Conservation (phyloP, 768 basidiomycete genomes). For the Phylloporus scabripes region DNA sequence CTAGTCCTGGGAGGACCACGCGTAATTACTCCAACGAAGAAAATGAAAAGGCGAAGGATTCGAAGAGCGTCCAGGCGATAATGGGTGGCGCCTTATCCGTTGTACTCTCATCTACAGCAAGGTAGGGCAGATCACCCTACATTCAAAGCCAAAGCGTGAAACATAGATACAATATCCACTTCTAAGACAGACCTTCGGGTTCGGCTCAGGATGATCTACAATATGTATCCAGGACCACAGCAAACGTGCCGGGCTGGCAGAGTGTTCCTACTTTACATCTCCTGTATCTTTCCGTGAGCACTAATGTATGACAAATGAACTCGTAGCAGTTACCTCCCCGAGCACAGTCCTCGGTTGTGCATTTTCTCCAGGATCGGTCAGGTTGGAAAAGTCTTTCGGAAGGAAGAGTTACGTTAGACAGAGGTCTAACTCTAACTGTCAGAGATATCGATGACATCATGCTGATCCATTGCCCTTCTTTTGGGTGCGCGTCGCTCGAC, state of each 20-base stretch:
- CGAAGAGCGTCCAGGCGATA: too few relatives aligned
- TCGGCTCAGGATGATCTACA: too few relatives aligned
- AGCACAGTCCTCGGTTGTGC: not conserved
- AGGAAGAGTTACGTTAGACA: not conserved
- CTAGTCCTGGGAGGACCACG: too few relatives aligned
- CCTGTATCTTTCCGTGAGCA: not conserved
- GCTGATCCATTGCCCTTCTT: constrained; percentile 24
- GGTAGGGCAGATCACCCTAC: too few relatives aligned
- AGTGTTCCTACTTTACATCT: not conserved
- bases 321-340: not conserved
- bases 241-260: not conserved
- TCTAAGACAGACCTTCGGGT: too few relatives aligned
- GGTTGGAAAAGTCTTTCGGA: not conserved
- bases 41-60: too few relatives aligned
- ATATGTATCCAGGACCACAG: too few relatives aligned
- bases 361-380: not conserved
- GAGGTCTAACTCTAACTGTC: constrained; percentile 8
- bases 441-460: constrained; percentile 55
- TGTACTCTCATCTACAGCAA: too few relatives aligned
- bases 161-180: too few relatives aligned
- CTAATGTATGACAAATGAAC: not conserved
- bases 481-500: constrained; percentile 4
- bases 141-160: too few relatives aligned
- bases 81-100: too few relatives aligned
- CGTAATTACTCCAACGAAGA: too few relatives aligned